Conservation (phyloP, 2,329 filamentous ascomycete species). For the Graphiopsis chlorocephala region DNA sequence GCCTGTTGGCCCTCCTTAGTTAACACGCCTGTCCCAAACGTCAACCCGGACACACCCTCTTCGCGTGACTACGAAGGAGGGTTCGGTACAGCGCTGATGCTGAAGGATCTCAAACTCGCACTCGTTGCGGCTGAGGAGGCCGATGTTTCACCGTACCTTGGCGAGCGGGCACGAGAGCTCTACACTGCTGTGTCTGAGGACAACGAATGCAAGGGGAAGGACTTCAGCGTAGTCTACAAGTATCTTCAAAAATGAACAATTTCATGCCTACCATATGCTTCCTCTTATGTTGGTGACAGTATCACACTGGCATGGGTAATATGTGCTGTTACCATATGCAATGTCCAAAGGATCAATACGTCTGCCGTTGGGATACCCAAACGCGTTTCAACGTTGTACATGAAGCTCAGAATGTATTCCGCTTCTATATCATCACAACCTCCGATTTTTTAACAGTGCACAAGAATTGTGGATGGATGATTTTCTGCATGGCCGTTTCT, state of each 20-base stretch:
- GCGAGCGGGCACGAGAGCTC: conserved; percentile 44
- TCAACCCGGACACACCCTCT: conserved; percentile 73
- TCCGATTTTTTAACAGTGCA: not conserved
- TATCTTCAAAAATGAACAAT: conserved; percentile 41
- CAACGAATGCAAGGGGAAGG: conserved; percentile 46
- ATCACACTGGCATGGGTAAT: not conserved
- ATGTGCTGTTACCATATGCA: not conserved
- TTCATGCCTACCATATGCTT: not conserved
- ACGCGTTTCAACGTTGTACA: not conserved
- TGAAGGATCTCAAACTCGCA: conserved; percentile 50
- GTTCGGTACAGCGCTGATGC: conserved; percentile 50
- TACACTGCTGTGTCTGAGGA: conserved; percentile 46
- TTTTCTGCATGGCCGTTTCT: conserved; percentile 2
- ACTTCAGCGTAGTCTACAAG: conserved; percentile 52
- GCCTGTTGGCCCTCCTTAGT: conserved; percentile 92
- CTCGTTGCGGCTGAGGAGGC: conserved; percentile 46
- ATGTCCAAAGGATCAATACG: not conserved
- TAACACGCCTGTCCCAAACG: conserved; percentile 90
- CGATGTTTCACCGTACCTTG: conserved; percentile 45
- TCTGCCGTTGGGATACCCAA: not conserved
- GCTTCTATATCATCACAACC: not conserved
- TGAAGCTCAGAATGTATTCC: not conserved
- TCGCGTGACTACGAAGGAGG: conserved; percentile 63
- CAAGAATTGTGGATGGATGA: not conserved
- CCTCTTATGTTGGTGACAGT: no score